A percentile compares a stretch with the other conserved stretches of the same genome.
phyloP scores from a whole-genome alignment of 108 stramenopile species.

The Aurantiochytrium sp. region DNA sequence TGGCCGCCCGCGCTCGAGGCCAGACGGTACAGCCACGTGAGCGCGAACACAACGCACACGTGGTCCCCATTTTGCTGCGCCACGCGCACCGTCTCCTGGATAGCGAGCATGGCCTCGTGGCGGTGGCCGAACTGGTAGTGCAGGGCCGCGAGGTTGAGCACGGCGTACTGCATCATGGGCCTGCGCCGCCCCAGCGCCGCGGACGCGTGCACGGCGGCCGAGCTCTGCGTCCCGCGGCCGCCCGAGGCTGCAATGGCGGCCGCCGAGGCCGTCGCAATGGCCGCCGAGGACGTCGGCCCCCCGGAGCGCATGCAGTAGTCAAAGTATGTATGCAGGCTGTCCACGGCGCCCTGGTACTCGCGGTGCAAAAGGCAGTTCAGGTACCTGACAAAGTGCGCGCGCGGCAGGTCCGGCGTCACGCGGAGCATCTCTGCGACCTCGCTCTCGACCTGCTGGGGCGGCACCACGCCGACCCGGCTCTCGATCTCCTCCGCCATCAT shows the following conservation, averaged over 20 bases:
- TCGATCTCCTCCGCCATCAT: slow-evolving; percentile 33
- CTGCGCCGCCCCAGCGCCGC: not conserved
- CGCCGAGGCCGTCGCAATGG: slow-evolving; percentile 19
- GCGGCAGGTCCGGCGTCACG: slow-evolving; percentile 70
- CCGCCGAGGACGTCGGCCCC: slow-evolving; percentile 34
- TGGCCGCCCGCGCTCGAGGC: not conserved
- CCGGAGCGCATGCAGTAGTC: slow-evolving; percentile 76
- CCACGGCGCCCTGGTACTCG: slow-evolving; percentile 71
- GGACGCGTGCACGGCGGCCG: not conserved
- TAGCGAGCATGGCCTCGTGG: slow-evolving; percentile 66
- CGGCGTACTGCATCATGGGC: slow-evolving; percentile 72
- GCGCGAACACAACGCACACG: slow-evolving; percentile 41
- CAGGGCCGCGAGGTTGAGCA: slow-evolving; percentile 68
- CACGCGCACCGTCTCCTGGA: slow-evolving; percentile 84
- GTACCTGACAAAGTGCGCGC: slow-evolving; percentile 72
- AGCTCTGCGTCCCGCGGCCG: not conserved
- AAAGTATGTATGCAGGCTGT: slow-evolving; percentile 83
- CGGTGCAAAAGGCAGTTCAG: slow-evolving; percentile 68
- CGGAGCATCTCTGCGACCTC: slow-evolving; percentile 37
- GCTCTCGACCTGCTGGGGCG: slow-evolving; percentile 23
- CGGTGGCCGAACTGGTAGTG: slow-evolving; percentile 70
- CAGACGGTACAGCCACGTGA: slow-evolving; percentile 36
- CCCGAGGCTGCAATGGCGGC: slow-evolving; percentile 27
- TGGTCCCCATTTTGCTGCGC: slow-evolving; percentile 82
- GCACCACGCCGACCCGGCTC: slow-evolving; percentile 22